These are phyloP conservation scores for Melanomma pulvis-pyrius DNA, from an alignment of 495 filamentous ascomycete species.

Conservation along the genomic window DNA sequence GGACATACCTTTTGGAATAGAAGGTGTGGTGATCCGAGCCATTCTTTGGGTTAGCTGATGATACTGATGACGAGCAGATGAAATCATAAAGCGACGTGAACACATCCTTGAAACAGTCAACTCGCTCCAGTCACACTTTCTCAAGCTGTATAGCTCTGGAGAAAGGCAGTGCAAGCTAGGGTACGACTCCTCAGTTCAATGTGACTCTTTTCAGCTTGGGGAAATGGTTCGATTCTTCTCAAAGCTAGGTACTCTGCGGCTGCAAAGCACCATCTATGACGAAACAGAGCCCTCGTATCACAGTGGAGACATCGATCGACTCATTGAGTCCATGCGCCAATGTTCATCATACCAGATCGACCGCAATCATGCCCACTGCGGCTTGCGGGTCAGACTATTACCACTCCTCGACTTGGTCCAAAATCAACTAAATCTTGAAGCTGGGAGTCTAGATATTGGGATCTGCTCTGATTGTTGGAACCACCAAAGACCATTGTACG, in stretches of 20 bases:
- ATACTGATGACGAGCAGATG: slow-evolving; percentile 55
- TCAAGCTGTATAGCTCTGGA: slow-evolving; percentile 65
- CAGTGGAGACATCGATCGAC: slow-evolving; percentile 51
- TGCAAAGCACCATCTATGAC: slow-evolving; percentile 47
- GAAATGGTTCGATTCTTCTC: slow-evolving; percentile 82
- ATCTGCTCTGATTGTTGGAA: slow-evolving; percentile 54
- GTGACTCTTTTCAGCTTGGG: slow-evolving; percentile 84
- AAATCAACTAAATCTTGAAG: slow-evolving; percentile 31
- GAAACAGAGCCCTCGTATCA: slow-evolving; percentile 41
- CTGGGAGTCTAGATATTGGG: slow-evolving; percentile 46
- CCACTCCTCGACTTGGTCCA: slow-evolving; percentile 71
- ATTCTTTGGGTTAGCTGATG: background rate
- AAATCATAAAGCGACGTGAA: slow-evolving; percentile 70
- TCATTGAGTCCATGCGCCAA: slow-evolving; percentile 60
- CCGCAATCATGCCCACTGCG: slow-evolving; percentile 74
- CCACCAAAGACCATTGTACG: slow-evolving; percentile 35
- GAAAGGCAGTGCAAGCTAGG: slow-evolving; percentile 71
- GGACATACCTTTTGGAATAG: slow-evolving; percentile 70
- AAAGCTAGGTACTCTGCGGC: slow-evolving; percentile 46
- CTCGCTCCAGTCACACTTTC: slow-evolving; percentile 73
- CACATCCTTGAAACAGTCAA: slow-evolving; percentile 74
- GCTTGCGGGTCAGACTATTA: slow-evolving; percentile 66
- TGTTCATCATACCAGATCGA: slow-evolving; percentile 81
- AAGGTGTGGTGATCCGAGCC: slow-evolving; percentile 56
- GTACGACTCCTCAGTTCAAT: slow-evolving; percentile 72